These are phyloP conservation scores for Ricinus communis DNA, from an alignment of 345 rosid genomes.

Conservation along the genomic window DNA sequence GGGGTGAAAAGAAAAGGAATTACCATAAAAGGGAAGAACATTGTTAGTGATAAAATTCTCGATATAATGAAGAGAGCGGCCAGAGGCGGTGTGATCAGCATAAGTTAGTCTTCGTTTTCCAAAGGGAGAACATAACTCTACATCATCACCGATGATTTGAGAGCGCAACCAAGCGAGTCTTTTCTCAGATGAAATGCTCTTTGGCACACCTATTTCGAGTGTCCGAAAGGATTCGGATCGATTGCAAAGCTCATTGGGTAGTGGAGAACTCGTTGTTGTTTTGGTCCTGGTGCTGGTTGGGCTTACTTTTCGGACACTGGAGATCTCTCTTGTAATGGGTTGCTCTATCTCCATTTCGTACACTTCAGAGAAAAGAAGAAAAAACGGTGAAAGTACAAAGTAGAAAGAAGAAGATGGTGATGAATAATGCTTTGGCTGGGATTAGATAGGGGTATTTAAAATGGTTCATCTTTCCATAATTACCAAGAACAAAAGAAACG, in stretches of 20 bases:
- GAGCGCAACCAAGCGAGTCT: conserved; percentile 50
- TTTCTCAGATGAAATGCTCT: conserved; percentile 17
- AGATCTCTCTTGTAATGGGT: neutral
- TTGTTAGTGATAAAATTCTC: conserved; percentile 49
- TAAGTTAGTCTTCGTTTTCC: conserved; percentile 48
- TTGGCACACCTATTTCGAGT: conserved; percentile 32
- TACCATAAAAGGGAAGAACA: conserved; percentile 62
- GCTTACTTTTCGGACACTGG: neutral
- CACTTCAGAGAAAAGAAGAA: no score
- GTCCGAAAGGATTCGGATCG: conserved; percentile 14
- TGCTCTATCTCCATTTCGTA: conserved; percentile 2
- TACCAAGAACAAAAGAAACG: no score
- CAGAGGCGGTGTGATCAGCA: conserved; percentile 67
- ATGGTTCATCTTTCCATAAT: no score
- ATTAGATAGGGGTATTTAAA: no score
- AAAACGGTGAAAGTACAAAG: no score
- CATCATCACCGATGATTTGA: conserved; percentile 44
- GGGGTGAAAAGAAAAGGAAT: neutral
- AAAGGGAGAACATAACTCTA: conserved; percentile 49
- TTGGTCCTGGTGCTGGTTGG: no score
- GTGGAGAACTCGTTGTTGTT: neutral
- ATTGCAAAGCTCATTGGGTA: neutral
- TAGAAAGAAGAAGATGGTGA: no score
- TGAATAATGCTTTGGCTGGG: no score
- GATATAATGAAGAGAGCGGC: conserved; percentile 46